Conservation (phyloP, 139 green algal species). For the Closterium sp. region DNA sequence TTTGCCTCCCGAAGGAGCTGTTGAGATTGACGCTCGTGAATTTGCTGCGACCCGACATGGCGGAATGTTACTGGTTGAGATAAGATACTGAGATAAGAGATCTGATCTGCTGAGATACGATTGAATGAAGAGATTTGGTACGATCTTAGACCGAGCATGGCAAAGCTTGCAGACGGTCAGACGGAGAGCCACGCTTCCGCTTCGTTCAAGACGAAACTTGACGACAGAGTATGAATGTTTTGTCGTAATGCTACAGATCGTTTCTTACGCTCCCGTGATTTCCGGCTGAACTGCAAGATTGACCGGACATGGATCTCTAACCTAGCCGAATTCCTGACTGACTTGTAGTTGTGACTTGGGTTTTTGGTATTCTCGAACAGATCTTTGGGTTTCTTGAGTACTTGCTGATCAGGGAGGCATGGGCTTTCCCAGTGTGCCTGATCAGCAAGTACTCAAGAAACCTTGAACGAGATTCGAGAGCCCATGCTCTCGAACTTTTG, state of each 20-base stretch:
- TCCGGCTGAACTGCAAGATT: neutral
- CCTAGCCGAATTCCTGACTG: neutral
- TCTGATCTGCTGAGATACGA: neutral
- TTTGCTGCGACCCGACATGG: constrained; percentile 17
- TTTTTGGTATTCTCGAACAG: neutral
- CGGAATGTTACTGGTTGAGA: neutral
- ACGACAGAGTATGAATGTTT: no score
- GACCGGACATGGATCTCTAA: neutral
- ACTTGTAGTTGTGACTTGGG: neutral
- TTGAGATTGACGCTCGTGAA: constrained; percentile 47
- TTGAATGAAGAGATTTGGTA: neutral
- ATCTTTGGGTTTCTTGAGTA: neutral
- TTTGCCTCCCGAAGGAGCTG: constrained; percentile 33
- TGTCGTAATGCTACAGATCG: no score
- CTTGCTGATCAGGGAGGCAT: no score
- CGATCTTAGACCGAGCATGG: neutral
- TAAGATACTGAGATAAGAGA: neutral
- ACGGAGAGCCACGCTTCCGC: no score
- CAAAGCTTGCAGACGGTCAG: neutral
- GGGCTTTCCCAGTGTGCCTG: no score
- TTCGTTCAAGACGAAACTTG: no score
- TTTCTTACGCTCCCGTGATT: no score
- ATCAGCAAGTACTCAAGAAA: no score
- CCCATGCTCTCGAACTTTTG: neutral
- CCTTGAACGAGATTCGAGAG: no score